Evolutionary conservation across 805 yeast species (phyloP), one percentile per base, ranked within the genome.

Genomic region (Cyberlindnera lachancei): DNA sequence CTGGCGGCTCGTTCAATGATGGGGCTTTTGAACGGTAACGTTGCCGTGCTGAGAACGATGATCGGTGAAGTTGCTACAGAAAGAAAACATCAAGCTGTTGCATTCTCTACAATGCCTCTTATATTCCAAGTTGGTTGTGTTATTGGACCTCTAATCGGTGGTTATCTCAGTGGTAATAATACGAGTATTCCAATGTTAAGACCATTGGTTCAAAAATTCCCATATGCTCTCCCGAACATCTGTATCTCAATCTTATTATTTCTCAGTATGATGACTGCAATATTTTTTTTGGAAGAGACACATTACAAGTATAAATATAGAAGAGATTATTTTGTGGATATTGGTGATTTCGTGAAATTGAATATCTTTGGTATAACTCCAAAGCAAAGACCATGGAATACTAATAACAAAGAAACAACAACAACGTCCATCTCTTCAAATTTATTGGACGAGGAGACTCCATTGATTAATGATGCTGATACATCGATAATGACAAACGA

Each of bases 21-120:
- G 56, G 85, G 85, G 0, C 53, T 68, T 3, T 53, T 76, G 25
- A 77, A 76, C 46, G 85, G 83, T 6, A 77, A 77, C 47, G 70
- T 75, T 7, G 75, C 78, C 1, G 81, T 77, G n/a, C 47, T 77
- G 20, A 56, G 84, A 49, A 77, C 84, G 0, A 55, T 66, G 30
- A 60, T 77, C 27, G 84, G 82, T 3, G 85, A 77, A 46, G 53
- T 73, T 12, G 78, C 79, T 4, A 56, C 55, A 2, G 70, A 75
- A 35, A 59, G 73, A 32, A 58, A 61, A 22, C 82, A 76, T 46
- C 81, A 76, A 49, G 78, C 80, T 8, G 34, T 74, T 7, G 82
- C 82, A 1, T 75, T 77, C 44, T 65, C 76, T 25, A 68, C 73
- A 3, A 60, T 77, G 53, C 83, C 85, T 0, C 51, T 77, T 23